A percentile compares a stretch with the other conserved stretches of the same genome.
Conservation (phyloP, 352 stramenopile species). For the Globisporangium nodosum region DNA sequence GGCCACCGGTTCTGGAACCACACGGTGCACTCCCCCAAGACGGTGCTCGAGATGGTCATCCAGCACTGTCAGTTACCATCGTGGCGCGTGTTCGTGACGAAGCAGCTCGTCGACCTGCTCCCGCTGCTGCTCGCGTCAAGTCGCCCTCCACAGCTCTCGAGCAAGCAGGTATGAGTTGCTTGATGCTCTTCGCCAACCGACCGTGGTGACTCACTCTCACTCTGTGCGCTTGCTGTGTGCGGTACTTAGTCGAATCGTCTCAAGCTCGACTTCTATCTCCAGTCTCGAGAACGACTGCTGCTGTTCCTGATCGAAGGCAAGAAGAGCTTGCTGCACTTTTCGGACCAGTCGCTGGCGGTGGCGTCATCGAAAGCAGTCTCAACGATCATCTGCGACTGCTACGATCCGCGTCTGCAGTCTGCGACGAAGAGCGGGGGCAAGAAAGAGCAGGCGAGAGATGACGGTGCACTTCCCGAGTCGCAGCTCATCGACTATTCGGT, state of each 20-base stretch:
- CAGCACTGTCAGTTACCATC: constrained; percentile 53
- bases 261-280: constrained; percentile 60
- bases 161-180: constrained; percentile 22
- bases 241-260: constrained; percentile 27
- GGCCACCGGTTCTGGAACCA: constrained; percentile 83
- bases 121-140: constrained; percentile 62
- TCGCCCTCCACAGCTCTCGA: constrained; percentile 49
- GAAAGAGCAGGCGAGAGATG: constrained; percentile 28
- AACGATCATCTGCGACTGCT: constrained; percentile 71
- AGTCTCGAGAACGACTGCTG: constrained; percentile 45
- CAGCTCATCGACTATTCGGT: constrained; percentile 72
- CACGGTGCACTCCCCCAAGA: constrained; percentile 56
- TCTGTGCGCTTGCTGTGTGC: background rate
- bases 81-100: constrained; percentile 76
- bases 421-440: constrained; percentile 11
- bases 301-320: constrained; percentile 50
- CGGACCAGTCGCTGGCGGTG: constrained; percentile 40
- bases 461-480: constrained; percentile 66
- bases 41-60: constrained; percentile 64
- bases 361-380: constrained; percentile 53
- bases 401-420: constrained; percentile 47
- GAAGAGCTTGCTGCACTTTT: constrained; percentile 41
- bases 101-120: constrained; percentile 75
- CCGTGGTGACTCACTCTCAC: constrained; percentile 8
- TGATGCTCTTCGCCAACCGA: background rate